Percentiles rank a stretch among this genome's conserved stretches.
phyloP scores from a whole-genome alignment of 2,329 filamentous ascomycete species.

The Volutella citrinella region DNA sequence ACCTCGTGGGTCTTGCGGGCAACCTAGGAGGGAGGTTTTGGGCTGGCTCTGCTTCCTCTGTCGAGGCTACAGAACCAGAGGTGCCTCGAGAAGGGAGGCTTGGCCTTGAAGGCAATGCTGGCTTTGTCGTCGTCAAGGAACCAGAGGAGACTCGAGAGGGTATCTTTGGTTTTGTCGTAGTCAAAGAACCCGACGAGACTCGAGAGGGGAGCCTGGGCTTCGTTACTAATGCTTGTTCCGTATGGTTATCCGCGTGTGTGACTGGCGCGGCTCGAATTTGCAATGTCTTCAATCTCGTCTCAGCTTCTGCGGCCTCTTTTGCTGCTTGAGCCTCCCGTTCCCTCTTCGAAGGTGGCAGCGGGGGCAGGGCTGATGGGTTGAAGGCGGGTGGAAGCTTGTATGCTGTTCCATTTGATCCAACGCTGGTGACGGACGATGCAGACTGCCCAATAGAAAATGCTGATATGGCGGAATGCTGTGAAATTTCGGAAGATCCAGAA shows the following conservation, averaged over 20 bases:
- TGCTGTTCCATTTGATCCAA: constrained; percentile 38
- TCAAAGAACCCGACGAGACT: constrained; percentile 51
- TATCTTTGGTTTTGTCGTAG: too few species aligned
- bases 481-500: constrained; percentile 58
- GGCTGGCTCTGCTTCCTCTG: too few species aligned
- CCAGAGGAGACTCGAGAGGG: too few species aligned
- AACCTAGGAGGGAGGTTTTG: too few species aligned
- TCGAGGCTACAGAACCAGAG: too few species aligned
- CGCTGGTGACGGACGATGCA: constrained; percentile 46
- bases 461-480: constrained; percentile 52
- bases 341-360: constrained; percentile 52
- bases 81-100: too few species aligned
- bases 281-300: too few species aligned
- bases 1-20: too few species aligned
- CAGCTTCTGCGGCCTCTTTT: constrained; percentile 23
- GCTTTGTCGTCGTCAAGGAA: too few species aligned
- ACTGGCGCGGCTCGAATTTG: constrained; percentile 6
- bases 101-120: too few species aligned
- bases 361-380: constrained; percentile 55
- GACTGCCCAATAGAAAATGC: constrained; percentile 46
- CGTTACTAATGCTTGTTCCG: constrained; percentile 24
- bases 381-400: constrained; percentile 56
- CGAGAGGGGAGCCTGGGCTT: constrained; percentile 47
- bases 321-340: constrained; percentile 46
- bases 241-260: constrained; percentile 26